phyloP scores from a whole-genome alignment of 805 yeast genomes.

The Saturnispora kantuleensis region DNA sequence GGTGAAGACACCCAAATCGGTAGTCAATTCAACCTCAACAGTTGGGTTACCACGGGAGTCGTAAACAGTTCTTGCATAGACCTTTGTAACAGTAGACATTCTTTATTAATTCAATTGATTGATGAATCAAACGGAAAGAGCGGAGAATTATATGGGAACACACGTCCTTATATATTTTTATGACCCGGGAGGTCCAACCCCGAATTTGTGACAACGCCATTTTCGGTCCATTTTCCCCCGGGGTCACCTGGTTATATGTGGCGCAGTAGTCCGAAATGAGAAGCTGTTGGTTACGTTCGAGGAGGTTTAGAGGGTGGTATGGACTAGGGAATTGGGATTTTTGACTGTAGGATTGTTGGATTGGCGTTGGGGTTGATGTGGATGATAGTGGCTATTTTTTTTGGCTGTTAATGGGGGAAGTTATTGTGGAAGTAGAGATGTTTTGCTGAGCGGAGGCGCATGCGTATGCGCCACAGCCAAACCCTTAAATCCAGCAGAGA shows the following conservation, averaged over 20 bases:
- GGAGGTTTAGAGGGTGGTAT: too few relatives aligned
- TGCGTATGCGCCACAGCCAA: too few relatives aligned
- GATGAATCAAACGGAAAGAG: not conserved
- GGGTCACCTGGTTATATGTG: not conserved
- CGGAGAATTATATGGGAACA: too few relatives aligned
- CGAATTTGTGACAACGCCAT: too few relatives aligned
- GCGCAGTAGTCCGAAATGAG: too few relatives aligned
- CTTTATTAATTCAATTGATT: slow-evolving; percentile 2
- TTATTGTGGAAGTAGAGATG: not conserved
- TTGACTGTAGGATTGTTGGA: too few relatives aligned
- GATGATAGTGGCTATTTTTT: not conserved
- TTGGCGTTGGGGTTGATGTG: not conserved
- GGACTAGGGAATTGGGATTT: too few relatives aligned
- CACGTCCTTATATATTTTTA: too few relatives aligned
- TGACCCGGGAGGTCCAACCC: too few relatives aligned
- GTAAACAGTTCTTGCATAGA: slow-evolving; percentile 93
- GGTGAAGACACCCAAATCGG: slow-evolving; percentile 90
- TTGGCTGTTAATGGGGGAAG: not conserved
- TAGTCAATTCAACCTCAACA: slow-evolving; percentile 93
- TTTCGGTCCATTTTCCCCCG: too few relatives aligned
- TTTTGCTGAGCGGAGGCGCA: not conserved
- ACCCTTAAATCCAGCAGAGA: too few relatives aligned
- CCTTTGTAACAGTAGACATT: slow-evolving; percentile 61
- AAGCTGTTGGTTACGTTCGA: too few relatives aligned
- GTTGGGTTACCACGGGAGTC: slow-evolving; percentile 99